Evolutionary conservation across 2,329 filamentous ascomycete species (phyloP).

Genomic region (Microascus cirrosus): DNA sequence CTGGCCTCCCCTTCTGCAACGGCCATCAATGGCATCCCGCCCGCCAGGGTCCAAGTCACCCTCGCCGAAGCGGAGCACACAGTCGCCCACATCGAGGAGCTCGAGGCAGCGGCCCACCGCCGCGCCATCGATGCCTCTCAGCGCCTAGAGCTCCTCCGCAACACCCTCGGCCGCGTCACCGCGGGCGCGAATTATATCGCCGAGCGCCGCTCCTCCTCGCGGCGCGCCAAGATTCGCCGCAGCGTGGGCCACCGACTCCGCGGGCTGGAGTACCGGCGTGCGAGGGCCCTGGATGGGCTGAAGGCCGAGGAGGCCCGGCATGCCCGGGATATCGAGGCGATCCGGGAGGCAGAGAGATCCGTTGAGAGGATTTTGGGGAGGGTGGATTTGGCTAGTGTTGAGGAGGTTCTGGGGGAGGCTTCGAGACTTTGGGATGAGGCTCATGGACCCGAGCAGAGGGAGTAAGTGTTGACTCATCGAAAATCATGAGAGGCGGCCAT

Average conservation of each 20-base stretch:
- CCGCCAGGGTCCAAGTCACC: background rate
- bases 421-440: background rate
- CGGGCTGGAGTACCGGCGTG: background rate
- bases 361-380: background rate
- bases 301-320: background rate
- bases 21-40: background rate
- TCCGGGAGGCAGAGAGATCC: background rate
- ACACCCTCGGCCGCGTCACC: background rate
- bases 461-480: background rate
- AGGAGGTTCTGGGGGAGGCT: background rate
- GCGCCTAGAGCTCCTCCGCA: background rate
- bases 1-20: background rate
- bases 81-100: background rate
- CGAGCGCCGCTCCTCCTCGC: background rate
- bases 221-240: slow-evolving; percentile 1
- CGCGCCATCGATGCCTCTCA: background rate
- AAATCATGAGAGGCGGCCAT: background rate
- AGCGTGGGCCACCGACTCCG: background rate
- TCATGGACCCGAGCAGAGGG: background rate
- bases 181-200: background rate
- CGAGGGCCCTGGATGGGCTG: background rate
- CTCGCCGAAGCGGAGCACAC: background rate
- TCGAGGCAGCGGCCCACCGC: background rate
- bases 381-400: background rate
- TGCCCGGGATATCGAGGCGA: background rate